Conservation (phyloP, 2,329 filamentous ascomycete genomes). For the Aspergillus awamori region DNA sequence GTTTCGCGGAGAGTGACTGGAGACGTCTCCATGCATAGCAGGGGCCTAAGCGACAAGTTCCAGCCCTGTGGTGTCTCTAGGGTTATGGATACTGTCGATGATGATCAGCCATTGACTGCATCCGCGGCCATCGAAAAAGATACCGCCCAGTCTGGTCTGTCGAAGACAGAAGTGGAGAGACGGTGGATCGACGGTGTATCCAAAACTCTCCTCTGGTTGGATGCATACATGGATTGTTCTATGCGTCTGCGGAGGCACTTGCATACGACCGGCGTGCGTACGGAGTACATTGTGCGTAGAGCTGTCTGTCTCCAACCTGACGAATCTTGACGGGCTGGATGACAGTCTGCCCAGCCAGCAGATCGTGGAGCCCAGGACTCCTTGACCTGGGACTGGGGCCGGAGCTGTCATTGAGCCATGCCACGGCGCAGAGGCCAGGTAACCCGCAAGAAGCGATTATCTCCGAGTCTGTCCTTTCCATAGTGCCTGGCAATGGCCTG, state of each 20-base stretch:
- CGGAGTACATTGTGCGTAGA: neutral
- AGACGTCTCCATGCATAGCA: neutral
- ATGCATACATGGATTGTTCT: constrained; percentile 9
- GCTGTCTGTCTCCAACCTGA: neutral
- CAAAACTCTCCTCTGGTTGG: constrained; percentile 18
- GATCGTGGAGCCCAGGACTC: constrained; percentile 14
- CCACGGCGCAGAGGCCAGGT: constrained; percentile 8
- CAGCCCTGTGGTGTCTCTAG: constrained; percentile 17
- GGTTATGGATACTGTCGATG: constrained; percentile 8
- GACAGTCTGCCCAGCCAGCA: constrained; percentile 10
- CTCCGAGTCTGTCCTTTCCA: neutral
- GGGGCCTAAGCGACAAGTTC: constrained; percentile 11
- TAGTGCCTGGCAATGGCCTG: neutral
- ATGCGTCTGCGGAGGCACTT: constrained; percentile 7
- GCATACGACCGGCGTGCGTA: constrained; percentile 2
- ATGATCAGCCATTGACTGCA: constrained; percentile 17
- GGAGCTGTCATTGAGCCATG: constrained; percentile 12
- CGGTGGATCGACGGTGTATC: constrained; percentile 22
- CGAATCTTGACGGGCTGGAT: neutral
- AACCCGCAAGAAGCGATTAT: constrained; percentile 6
- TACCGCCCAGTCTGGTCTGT: constrained; percentile 10
- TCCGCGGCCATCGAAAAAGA: constrained; percentile 12
- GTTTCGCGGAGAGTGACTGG: constrained; percentile 2
- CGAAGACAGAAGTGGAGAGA: constrained; percentile 8
- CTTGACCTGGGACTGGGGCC: constrained; percentile 5